These are phyloP conservation scores for Ogataea paraovalis DNA, from an alignment of 805 yeast genomes.

Conservation along the genomic window DNA sequence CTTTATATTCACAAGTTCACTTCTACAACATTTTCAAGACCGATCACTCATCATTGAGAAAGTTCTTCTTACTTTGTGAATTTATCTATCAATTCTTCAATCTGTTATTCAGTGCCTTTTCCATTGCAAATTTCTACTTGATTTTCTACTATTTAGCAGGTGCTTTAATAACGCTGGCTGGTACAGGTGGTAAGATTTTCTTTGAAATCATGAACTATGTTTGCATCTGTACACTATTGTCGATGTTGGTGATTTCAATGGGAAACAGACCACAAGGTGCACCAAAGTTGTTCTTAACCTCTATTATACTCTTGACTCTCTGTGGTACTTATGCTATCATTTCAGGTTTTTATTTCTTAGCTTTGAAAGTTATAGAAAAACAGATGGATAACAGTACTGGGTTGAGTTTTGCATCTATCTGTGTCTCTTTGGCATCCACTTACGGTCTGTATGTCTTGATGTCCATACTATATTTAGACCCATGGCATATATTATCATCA, in stretches of 20 bases:
- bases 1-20: conserved; percentile 81
- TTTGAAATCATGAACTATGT: conserved; percentile 85
- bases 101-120: conserved; percentile 84
- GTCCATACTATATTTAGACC: conserved; percentile 85
- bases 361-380: conserved; percentile 44
- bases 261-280: conserved; percentile 99
- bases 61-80: conserved; percentile 78
- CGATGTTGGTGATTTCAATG: conserved; percentile 89
- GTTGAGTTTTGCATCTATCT: conserved; percentile 63
- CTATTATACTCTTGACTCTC: conserved; percentile 68
- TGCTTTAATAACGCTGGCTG: conserved; percentile 59
- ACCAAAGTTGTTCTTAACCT: conserved; percentile 63
- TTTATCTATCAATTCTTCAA: conserved; percentile 83
- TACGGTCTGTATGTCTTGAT: conserved; percentile 83
- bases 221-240: conserved; percentile 74
- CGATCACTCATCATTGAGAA: conserved; percentile 77
- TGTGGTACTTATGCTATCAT: conserved; percentile 79
- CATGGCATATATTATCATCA: conserved; percentile 93
- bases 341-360: conserved; percentile 80
- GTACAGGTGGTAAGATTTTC: conserved; percentile 75
- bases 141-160: conserved; percentile 94
- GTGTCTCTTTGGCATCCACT: conserved; percentile 83
- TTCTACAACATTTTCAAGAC: conserved; percentile 87
- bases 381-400: conserved; percentile 36
- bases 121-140: conserved; percentile 85